phyloP scores from a whole-genome alignment of 441 rosid genomes.

The Euphorbia corollata region DNA sequence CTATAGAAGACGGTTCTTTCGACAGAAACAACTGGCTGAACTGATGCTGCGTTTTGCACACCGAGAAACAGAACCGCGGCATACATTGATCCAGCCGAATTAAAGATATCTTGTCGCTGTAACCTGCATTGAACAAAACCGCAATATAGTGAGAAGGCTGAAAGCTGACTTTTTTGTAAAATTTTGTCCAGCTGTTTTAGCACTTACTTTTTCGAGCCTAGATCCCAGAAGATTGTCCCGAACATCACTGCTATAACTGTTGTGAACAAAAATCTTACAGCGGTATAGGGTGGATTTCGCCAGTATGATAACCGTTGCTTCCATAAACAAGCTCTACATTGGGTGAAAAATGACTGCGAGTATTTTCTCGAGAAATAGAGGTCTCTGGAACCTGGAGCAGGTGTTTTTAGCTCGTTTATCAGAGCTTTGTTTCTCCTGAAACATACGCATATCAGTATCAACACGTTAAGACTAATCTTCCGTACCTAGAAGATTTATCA shows the following conservation, averaged over 20 bases:
- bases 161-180: background rate
- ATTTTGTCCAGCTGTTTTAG: background rate
- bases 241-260: conserved; percentile 55
- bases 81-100: conserved; percentile 64
- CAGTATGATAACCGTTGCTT: conserved; percentile 75
- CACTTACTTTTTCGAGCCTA: conserved; percentile 55
- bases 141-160: background rate
- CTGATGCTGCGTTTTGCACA: conserved; percentile 41
- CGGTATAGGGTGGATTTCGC: conserved; percentile 76
- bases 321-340: conserved; percentile 74
- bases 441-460: background rate
- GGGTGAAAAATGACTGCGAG: conserved; percentile 53
- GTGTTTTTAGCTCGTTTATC: conserved; percentile 43
- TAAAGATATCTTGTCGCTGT: conserved; percentile 41
- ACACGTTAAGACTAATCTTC: background rate
- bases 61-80: conserved; percentile 57
- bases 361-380: conserved; percentile 52
- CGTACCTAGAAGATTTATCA: background rate
- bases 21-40: conserved; percentile 54
- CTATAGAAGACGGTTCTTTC: conserved; percentile 69
- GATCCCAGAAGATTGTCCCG: conserved; percentile 77
- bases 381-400: conserved; percentile 55
- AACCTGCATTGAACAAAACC: conserved; percentile 15
- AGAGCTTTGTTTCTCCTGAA: conserved; percentile 70
- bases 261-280: conserved; percentile 63